Conservation (phyloP, 2,329 filamentous ascomycete species). For the Aspergillus alliaceus region DNA sequence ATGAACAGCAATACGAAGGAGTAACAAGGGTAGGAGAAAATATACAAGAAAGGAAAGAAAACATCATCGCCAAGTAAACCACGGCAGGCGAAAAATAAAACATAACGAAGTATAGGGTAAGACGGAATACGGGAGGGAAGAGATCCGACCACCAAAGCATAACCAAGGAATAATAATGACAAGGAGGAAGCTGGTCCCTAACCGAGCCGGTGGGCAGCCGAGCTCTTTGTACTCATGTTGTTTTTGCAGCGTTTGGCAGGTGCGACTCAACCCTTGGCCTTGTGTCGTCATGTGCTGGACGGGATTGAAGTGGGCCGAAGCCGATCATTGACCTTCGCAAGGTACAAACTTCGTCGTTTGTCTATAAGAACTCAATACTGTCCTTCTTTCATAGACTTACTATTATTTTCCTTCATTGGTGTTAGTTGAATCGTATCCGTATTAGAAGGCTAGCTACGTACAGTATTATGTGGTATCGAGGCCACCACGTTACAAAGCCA, state of each 20-base stretch:
- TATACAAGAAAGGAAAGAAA: neutral
- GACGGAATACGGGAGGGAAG: neutral
- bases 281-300: too few species aligned
- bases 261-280: too few species aligned
- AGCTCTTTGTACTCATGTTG: neutral
- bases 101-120: neutral
- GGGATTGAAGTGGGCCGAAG: too few species aligned
- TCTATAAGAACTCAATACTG: too few species aligned
- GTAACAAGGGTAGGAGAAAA: neutral
- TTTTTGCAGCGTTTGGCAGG: neutral
- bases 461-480: too few species aligned
- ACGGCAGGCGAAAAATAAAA: neutral
- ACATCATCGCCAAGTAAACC: neutral
- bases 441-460: too few species aligned
- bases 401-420: too few species aligned
- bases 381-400: too few species aligned
- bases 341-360: too few species aligned
- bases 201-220: neutral
- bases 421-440: too few species aligned
- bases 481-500: too few species aligned
- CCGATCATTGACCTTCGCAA: too few species aligned
- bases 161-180: neutral
- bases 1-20: neutral
- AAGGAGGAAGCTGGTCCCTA: neutral
- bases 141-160: neutral